A percentile compares a stretch with the other conserved stretches of the same genome.
phyloP scores from a whole-genome alignment of 2,329 filamentous ascomycete genomes.

The Colletotrichum liriopes region DNA sequence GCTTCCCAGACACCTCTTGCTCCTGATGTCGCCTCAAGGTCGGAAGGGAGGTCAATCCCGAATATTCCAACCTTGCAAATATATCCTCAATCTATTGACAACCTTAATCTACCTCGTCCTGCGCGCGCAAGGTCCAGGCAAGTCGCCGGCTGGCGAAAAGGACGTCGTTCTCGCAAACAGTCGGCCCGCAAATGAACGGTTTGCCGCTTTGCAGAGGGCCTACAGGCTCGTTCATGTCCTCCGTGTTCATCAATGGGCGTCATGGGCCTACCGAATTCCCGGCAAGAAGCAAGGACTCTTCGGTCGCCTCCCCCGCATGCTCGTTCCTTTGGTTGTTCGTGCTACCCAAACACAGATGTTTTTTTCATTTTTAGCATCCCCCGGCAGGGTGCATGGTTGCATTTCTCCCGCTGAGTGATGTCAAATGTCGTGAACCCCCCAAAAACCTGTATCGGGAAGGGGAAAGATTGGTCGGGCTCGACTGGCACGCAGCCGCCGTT shows the following conservation, averaged over 20 bases:
- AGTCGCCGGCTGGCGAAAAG: background rate
- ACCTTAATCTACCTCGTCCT: background rate
- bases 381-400: background rate
- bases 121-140: background rate
- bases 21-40: background rate
- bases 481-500: background rate
- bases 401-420: conserved; percentile 2
- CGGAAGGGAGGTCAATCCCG: background rate
- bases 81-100: background rate
- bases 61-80: background rate
- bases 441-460: background rate
- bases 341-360: background rate
- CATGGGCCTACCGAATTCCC: background rate
- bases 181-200: background rate
- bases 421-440: background rate
- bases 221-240: background rate
- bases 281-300: background rate
- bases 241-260: background rate
- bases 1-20: background rate
- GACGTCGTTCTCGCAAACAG: background rate
- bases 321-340: background rate
- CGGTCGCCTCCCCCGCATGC: background rate
- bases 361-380: background rate
- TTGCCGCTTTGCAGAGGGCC: background rate
- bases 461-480: background rate